phyloP scores from a whole-genome alignment of 1,284 basidiomycete species.

The Retiboletus fuscus region DNA sequence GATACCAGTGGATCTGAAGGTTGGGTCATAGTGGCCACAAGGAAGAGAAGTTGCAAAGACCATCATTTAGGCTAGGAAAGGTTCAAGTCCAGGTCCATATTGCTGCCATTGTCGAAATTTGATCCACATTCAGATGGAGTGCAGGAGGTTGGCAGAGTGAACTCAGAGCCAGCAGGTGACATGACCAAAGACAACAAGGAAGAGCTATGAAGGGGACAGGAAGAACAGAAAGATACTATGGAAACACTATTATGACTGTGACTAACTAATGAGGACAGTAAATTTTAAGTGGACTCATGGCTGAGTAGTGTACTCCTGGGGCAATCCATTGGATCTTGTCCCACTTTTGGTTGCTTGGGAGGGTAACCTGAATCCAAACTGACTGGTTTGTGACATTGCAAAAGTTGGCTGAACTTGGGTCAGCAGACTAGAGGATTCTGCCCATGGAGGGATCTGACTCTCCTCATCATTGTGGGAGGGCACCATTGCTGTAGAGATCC shows the following conservation, averaged over 20 bases:
- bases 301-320: neutral
- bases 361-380: neutral
- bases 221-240: too few species aligned
- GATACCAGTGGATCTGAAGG: neutral
- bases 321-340: neutral
- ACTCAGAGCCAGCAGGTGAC: neutral
- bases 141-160: too few species aligned
- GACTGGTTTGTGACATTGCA: neutral
- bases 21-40: neutral
- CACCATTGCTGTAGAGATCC: too few species aligned
- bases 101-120: neutral
- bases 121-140: neutral
- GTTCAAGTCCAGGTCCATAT: neutral
- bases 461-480: too few species aligned
- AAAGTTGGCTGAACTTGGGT: neutral
- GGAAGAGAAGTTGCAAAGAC: neutral
- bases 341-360: neutral
- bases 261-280: neutral
- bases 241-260: too few species aligned
- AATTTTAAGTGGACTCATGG: too few species aligned
- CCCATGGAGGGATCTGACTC: constrained; percentile 3
- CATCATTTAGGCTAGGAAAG: neutral
- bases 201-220: neutral
- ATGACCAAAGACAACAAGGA: neutral
- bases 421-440: neutral